Conservation (phyloP, 2,329 filamentous ascomycete genomes). For the Dryadomyces quercivorus region DNA sequence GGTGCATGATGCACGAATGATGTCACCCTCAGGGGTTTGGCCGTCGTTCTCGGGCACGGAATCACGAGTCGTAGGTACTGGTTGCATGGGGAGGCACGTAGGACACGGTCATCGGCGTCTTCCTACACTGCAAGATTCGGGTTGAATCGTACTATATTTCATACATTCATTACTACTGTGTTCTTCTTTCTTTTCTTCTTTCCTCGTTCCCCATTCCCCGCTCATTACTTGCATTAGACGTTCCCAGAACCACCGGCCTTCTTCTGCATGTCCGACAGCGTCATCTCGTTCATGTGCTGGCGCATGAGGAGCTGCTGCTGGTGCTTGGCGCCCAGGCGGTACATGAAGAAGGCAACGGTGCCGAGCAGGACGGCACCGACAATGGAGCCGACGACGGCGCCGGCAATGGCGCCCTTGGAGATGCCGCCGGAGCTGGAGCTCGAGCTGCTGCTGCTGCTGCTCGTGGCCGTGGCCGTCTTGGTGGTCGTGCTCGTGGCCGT, state of each 20-base stretch:
- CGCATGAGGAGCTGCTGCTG: slow-evolving; percentile 5
- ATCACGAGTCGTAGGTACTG: too few species aligned
- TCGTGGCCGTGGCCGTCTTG: background rate
- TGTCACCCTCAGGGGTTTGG: too few species aligned
- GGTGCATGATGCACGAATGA: too few species aligned
- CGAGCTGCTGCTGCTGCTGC: background rate
- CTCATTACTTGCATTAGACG: too few species aligned
- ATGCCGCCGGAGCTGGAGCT: slow-evolving; percentile 12
- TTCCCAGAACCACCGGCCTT: background rate
- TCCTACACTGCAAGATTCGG: too few species aligned
- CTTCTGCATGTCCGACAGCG: slow-evolving; percentile 2
- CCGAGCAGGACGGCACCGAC: slow-evolving; percentile 14
- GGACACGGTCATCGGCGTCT: too few species aligned
- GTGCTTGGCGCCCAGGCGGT: slow-evolving; percentile 7
- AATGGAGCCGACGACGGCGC: slow-evolving; percentile 23
- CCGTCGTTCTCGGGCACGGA: too few species aligned
- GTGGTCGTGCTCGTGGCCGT: background rate
- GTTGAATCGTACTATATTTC: too few species aligned
- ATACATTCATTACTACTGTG: too few species aligned
- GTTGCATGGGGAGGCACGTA: too few species aligned
- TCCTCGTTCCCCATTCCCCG: too few species aligned
- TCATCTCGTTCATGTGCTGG: slow-evolving; percentile 8
- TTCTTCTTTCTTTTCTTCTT: too few species aligned
- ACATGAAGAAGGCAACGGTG: background rate
- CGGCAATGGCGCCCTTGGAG: slow-evolving; percentile 20